Evolutionary conservation across 2,329 filamentous ascomycete species (phyloP).

Genomic region (Clonostachys chloroleuca): DNA sequence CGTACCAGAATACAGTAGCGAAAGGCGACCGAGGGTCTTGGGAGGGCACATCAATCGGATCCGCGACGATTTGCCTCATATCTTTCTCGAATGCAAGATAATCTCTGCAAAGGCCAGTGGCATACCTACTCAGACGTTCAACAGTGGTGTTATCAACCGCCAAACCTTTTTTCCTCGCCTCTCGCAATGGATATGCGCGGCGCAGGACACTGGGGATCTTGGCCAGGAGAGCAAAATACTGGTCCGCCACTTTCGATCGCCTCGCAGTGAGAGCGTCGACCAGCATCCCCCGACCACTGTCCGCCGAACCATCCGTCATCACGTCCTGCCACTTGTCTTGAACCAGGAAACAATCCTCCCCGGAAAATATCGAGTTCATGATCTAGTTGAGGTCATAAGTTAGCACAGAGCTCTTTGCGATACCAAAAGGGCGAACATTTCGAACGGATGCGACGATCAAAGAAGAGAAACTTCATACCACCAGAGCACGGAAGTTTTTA

Average conservation of each 20-base stretch:
- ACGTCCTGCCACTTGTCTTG: neutral
- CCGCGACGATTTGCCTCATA: neutral
- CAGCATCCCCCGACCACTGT: too few relatives aligned
- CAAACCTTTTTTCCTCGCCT: neutral
- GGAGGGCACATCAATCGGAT: neutral
- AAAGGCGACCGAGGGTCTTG: conserved; percentile 1
- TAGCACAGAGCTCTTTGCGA: neutral
- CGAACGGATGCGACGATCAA: too few relatives aligned
- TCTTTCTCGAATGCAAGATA: neutral
- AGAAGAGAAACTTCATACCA: neutral
- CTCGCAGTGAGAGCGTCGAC: neutral
- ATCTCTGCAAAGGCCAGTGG: neutral
- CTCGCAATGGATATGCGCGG: conserved; percentile 1
- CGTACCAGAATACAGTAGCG: neutral
- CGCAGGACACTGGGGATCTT: conserved; percentile 2
- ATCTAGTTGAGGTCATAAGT: neutral
- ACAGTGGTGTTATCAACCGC: neutral
- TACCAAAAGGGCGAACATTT: too few relatives aligned
- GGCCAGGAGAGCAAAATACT: neutral
- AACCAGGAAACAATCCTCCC: conserved; percentile 2
- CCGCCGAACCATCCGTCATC: neutral
- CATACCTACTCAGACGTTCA: neutral
- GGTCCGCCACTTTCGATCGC: neutral
- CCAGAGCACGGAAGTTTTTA: neutral
- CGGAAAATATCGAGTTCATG: conserved; percentile 2